Conservation (phyloP, 2,329 filamentous ascomycete species). For the Claviceps cyperi region DNA sequence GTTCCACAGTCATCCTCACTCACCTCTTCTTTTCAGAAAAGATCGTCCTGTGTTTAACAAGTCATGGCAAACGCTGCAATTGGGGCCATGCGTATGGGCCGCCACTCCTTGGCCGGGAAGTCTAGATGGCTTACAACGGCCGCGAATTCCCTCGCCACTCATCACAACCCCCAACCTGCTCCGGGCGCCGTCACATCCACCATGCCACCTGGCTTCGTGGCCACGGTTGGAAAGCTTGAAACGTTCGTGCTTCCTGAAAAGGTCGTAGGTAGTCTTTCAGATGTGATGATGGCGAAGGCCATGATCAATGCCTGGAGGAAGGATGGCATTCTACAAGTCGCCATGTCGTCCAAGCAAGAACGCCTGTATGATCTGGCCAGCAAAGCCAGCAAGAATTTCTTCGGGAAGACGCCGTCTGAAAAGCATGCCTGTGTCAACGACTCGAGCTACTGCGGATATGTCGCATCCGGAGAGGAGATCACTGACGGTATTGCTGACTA, state of each 20-base stretch:
- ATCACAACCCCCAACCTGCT: not conserved
- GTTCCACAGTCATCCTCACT: not conserved
- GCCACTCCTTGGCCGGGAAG: not conserved
- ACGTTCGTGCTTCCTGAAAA: conserved; percentile 27
- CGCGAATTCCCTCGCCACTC: not conserved
- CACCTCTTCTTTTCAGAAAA: not conserved
- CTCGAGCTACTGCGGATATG: conserved; percentile 32
- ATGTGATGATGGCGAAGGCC: conserved; percentile 23
- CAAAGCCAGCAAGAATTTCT: conserved; percentile 24
- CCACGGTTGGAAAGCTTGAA: conserved; percentile 17
- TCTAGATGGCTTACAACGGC: not conserved
- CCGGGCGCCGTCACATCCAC: conserved; percentile 8
- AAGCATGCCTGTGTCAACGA: conserved; percentile 30
- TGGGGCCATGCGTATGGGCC: not conserved
- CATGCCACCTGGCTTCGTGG: conserved; percentile 16
- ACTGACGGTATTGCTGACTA: conserved; percentile 35
- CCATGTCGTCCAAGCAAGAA: conserved; percentile 22
- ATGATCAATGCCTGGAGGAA: conserved; percentile 28
- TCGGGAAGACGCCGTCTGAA: conserved; percentile 18
- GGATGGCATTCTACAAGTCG: conserved; percentile 33
- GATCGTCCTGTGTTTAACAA: not conserved
- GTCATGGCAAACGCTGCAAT: conserved; percentile 3
- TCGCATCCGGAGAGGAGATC: conserved; percentile 34
- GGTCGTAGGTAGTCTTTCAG: conserved; percentile 19
- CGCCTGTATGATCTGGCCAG: conserved; percentile 22